phyloP scores from a whole-genome alignment of 768 basidiomycete genomes.

The Auriscalpium vulgare region DNA sequence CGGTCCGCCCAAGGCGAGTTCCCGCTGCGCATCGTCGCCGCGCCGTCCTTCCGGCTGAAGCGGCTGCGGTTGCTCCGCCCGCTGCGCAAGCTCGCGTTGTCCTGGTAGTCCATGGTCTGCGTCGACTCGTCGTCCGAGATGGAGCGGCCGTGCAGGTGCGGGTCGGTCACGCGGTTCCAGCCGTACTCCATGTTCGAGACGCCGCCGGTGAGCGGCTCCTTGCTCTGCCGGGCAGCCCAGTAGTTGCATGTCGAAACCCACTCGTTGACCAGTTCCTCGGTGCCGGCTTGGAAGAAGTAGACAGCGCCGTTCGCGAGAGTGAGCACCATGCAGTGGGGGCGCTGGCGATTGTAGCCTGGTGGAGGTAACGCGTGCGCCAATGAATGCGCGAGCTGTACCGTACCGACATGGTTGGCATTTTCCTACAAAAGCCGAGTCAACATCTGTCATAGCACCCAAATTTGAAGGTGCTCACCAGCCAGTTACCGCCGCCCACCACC shows the following conservation, averaged over 20 bases:
- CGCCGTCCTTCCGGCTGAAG: slow-evolving; percentile 65
- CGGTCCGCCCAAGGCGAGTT: slow-evolving; percentile 74
- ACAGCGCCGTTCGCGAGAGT: slow-evolving; percentile 83
- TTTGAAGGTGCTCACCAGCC: slow-evolving; percentile 65
- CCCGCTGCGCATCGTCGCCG: slow-evolving; percentile 52
- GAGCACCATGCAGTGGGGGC: slow-evolving; percentile 92
- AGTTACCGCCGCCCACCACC: slow-evolving; percentile 91
- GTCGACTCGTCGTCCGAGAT: slow-evolving; percentile 50
- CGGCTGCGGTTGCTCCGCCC: slow-evolving; percentile 67
- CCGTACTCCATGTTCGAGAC: slow-evolving; percentile 99
- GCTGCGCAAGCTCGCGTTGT: slow-evolving; percentile 68
- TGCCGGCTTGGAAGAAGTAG: slow-evolving; percentile 98
- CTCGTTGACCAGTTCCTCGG: slow-evolving; percentile 96
- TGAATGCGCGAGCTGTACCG: slow-evolving; percentile 78
- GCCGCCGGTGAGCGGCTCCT: slow-evolving; percentile 91
- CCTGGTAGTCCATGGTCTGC: slow-evolving; percentile 44
- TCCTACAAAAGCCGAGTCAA: slow-evolving; percentile 38
- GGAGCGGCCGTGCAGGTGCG: slow-evolving; percentile 41
- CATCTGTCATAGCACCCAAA: slow-evolving; percentile 2
- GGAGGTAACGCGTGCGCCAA: slow-evolving; percentile 82
- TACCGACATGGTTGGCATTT: slow-evolving; percentile 82
- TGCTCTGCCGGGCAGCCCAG: slow-evolving; percentile 93
- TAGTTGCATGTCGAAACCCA: slow-evolving; percentile 99
- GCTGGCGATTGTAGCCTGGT: slow-evolving; percentile 84
- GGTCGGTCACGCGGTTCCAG: slow-evolving; percentile 76